These are phyloP conservation scores for Pseudogymnoascus pannorum DNA, from an alignment of 2,329 filamentous ascomycete species.

Conservation along the genomic window DNA sequence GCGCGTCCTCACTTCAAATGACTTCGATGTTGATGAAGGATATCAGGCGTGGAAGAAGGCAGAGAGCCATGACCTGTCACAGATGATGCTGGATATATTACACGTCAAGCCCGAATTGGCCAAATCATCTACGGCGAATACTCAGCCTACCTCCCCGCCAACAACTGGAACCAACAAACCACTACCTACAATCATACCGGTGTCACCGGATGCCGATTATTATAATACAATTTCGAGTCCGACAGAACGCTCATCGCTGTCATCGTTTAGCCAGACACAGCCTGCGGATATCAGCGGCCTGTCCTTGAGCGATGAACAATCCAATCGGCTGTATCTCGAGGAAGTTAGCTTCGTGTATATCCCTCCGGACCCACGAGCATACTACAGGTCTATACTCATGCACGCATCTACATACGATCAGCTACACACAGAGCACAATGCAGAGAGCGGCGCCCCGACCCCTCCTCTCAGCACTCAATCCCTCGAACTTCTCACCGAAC, in stretches of 20 bases:
- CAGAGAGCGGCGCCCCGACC: constrained; percentile 34
- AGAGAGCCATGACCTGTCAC: constrained; percentile 79
- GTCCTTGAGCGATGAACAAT: constrained; percentile 24
- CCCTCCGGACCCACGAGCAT: constrained; percentile 72
- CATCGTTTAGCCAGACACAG: constrained; percentile 36
- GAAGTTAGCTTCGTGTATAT: constrained; percentile 79
- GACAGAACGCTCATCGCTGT: constrained; percentile 30
- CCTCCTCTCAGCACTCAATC: constrained; percentile 67
- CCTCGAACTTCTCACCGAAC: constrained; percentile 73
- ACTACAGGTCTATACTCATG: constrained; percentile 75
- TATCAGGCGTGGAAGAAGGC: constrained; percentile 86
- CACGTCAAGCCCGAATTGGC: constrained; percentile 79
- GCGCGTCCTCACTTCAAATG: constrained; percentile 66
- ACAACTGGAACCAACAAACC: constrained; percentile 43
- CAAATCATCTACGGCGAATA: constrained; percentile 42
- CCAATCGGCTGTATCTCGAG: constrained; percentile 35
- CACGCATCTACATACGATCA: constrained; percentile 64
- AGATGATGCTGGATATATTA: constrained; percentile 88
- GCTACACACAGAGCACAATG: constrained; percentile 44
- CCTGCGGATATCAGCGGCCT: constrained; percentile 28
- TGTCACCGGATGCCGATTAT: constrained; percentile 30
- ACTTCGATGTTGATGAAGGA: constrained; percentile 84
- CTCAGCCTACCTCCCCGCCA: constrained; percentile 41
- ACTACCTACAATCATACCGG: constrained; percentile 49
- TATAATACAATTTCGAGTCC: constrained; percentile 44